These are phyloP conservation scores for Capsicum rhomboideum DNA, from an alignment of 257 asterid genomes.

Conservation along the genomic window DNA sequence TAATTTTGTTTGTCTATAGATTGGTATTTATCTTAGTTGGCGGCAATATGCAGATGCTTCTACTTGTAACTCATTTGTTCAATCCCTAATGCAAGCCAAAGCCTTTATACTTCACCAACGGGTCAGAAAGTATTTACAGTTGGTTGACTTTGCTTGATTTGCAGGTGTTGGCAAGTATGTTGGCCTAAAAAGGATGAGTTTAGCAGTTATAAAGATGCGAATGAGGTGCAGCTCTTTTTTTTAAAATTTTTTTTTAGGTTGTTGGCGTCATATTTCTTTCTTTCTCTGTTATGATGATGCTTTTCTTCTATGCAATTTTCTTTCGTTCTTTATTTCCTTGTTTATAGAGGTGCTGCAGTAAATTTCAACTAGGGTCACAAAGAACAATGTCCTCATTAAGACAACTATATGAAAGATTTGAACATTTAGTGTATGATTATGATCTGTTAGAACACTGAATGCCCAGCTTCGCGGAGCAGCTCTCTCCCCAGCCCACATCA, in stretches of 20 bases:
- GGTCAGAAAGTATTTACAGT: neutral
- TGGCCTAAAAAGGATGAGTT: conserved; percentile 59
- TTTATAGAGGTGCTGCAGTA: neutral
- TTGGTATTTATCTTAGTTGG: neutral
- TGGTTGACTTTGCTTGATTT: neutral
- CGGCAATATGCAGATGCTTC: neutral
- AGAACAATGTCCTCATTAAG: neutral
- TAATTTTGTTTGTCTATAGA: neutral
- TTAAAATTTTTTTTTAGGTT: neutral
- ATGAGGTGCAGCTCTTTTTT: conserved; percentile 37
- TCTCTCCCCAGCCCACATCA: neutral
- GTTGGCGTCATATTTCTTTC: neutral
- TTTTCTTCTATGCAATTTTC: neutral
- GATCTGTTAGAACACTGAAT: neutral
- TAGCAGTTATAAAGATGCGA: conserved; percentile 60
- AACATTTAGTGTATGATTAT: neutral
- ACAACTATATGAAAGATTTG: neutral
- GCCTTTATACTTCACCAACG: neutral
- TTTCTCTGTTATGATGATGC: neutral
- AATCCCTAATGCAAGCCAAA: neutral
- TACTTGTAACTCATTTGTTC: neutral
- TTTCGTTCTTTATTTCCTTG: neutral
- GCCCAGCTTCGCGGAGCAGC: neutral
- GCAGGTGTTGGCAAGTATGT: conserved; percentile 55
- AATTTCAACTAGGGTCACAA: neutral